Evolutionary conservation across 306 rosid species (phyloP).

Genomic region (Mimosa bimucronata): DNA sequence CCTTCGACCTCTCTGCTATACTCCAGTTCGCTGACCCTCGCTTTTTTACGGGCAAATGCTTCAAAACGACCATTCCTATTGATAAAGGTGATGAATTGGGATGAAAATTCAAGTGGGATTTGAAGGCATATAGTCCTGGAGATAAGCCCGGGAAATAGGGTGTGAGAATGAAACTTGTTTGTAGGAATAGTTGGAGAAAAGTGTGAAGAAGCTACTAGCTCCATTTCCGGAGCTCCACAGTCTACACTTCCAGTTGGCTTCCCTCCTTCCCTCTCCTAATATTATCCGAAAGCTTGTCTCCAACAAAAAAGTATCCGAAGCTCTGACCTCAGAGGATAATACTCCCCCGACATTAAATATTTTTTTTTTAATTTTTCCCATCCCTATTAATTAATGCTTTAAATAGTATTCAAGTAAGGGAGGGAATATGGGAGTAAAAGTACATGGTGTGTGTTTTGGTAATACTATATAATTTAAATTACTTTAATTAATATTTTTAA

Average conservation of each 20-base stretch:
- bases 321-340: too few species aligned
- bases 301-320: not conserved
- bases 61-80: slow-evolving; percentile 35
- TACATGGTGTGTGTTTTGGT: too few species aligned
- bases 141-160: slow-evolving; percentile 36
- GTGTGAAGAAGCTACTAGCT: slow-evolving; percentile 42
- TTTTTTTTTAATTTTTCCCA: too few species aligned
- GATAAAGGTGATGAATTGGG: slow-evolving; percentile 31
- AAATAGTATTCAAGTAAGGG: too few species aligned
- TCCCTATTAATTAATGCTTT: too few species aligned
- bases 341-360: too few species aligned
- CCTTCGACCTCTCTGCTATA: slow-evolving; percentile 5
- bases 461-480: too few species aligned
- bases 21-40: slow-evolving; percentile 35
- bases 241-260: slow-evolving; percentile 6
- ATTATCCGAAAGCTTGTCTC: not conserved
- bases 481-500: too few species aligned
- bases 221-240: slow-evolving; percentile 60
- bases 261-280: not conserved
- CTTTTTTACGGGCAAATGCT: slow-evolving; percentile 25
- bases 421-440: too few species aligned
- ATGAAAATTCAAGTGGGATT: slow-evolving; percentile 33
- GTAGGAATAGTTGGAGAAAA: slow-evolving; percentile 43
- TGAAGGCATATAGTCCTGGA: slow-evolving; percentile 21
- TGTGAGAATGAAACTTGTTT: slow-evolving; percentile 24